Evolutionary conservation across 441 rosid species (phyloP).

Genomic region (Viola pubescens): DNA sequence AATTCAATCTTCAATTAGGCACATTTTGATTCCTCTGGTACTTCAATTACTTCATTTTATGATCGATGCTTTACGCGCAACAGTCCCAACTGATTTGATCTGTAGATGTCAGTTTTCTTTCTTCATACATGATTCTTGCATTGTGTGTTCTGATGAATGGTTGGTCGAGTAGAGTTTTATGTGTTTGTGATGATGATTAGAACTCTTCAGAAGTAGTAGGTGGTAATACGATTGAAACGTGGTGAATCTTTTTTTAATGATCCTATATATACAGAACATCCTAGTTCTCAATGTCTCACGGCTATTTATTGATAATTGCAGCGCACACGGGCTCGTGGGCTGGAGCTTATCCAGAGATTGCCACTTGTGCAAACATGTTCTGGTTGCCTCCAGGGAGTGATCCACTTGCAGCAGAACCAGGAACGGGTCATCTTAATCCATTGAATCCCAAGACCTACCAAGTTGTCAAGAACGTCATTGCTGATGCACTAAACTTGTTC

Average conservation of each 20-base stretch:
- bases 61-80: too few relatives aligned
- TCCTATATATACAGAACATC: neutral
- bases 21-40: too few relatives aligned
- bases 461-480: constrained; percentile 50
- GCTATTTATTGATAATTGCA: constrained; percentile 17
- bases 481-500: constrained; percentile 37
- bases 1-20: too few relatives aligned
- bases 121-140: too few relatives aligned
- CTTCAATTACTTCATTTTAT: too few relatives aligned
- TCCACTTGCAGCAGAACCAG: constrained; percentile 74
- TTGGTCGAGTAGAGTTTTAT: too few relatives aligned
- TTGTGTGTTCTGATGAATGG: too few relatives aligned
- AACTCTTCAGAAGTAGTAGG: too few relatives aligned
- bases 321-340: constrained; percentile 90
- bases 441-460: constrained; percentile 57
- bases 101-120: too few relatives aligned
- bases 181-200: too few relatives aligned
- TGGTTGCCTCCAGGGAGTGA: constrained; percentile 76
- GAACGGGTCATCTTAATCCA: constrained; percentile 82
- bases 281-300: neutral
- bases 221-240: too few relatives aligned
- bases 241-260: neutral
- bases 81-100: too few relatives aligned
- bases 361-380: constrained; percentile 71
- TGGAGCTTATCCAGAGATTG: constrained; percentile 69